Evolutionary conservation across 345 rosid genomes (phyloP), one percentile per base, ranked within the genome.

Genomic region (Aurinia saxatilis): DNA sequence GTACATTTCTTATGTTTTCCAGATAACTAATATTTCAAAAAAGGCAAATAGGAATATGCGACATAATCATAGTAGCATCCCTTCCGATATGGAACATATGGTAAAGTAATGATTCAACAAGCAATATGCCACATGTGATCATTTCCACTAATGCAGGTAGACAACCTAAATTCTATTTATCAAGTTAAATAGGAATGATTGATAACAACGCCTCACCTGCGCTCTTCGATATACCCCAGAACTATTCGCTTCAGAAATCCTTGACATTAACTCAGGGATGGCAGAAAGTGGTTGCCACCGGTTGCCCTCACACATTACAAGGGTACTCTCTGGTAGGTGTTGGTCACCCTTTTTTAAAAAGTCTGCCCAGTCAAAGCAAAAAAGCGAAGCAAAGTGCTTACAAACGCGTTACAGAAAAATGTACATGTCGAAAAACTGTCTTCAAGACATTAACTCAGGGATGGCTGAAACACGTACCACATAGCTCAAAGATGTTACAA

Each of bases 271-370:
- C 76, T 70, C 92, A 1, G 90, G 82, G 63, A 95, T 73, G 8
- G 89, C 61, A 31, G 95, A 83, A 30, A 95, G 56, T 11, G 93
- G 92, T 68, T 87, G 84, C 96, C 99, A 90, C n/a, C n/a, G n/a
- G 19, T 80, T 83, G 33, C 96, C 97, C 50, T 90, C 85, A 35
- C 90, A 77, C 97, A 96, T 86, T 10, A 82, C 92, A 10, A 86
- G 81, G 6, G 95, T 86, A 65, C 59, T 80, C 77, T 76, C 90
- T 34, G 73, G 68, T 65, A 93, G 67, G 62, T 77, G 90, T n/a
- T n/a, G n/a, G n/a, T n/a, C n/a, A 57, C 99, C 97, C 13, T 80
- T 81, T 54, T 65, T 65, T 75, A 84, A 88, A 79, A 87, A 96
- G 77, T 84, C 96, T 93, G 95, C 73, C 75, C 81, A 84, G 69